These are phyloP conservation scores for Euphrasia confusa DNA, from an alignment of 257 asterid genomes.

Conservation along the genomic window DNA sequence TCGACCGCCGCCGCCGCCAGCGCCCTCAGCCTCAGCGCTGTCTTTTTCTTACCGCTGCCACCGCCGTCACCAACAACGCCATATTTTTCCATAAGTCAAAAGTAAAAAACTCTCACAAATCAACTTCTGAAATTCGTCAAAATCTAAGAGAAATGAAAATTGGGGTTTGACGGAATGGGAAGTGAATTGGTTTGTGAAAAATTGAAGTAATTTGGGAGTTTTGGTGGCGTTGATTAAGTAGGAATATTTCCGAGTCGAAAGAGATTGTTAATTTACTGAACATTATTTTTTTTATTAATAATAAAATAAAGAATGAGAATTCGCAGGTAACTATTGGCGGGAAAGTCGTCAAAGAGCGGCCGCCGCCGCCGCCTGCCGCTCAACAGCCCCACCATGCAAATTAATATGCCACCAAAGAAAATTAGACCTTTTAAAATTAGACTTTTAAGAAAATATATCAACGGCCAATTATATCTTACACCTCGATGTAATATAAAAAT, in stretches of 20 bases:
- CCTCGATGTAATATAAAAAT: too few species aligned
- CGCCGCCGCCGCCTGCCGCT: slow-evolving; percentile 7
- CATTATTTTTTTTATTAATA: too few species aligned
- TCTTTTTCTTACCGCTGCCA: slow-evolving; percentile 43
- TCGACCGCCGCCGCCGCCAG: slow-evolving; percentile 65
- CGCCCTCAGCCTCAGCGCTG: slow-evolving; percentile 53
- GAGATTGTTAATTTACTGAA: too few species aligned
- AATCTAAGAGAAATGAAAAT: neutral
- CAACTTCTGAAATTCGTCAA: slow-evolving; percentile 5
- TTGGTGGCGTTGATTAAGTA: slow-evolving; percentile 19
- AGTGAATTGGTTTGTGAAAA: slow-evolving; percentile 9
- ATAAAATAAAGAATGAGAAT: neutral
- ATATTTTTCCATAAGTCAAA: slow-evolving; percentile 22
- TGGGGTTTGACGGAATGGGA: slow-evolving; percentile 4
- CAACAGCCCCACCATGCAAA: neutral
- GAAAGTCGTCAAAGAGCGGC: slow-evolving; percentile 23
- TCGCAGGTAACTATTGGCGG: slow-evolving; percentile 8
- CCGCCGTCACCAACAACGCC: slow-evolving; percentile 15
- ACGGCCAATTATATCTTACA: too few species aligned
- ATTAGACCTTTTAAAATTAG: too few species aligned
- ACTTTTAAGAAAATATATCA: too few species aligned
- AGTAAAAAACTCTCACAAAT: neutral
- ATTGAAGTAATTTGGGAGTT: slow-evolving; percentile 14
- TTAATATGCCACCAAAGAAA: too few species aligned
- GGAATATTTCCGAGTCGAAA: slow-evolving; percentile 6